Conservation (phyloP, 2,329 filamentous ascomycete genomes). For the Pestalotiopsis fici region DNA sequence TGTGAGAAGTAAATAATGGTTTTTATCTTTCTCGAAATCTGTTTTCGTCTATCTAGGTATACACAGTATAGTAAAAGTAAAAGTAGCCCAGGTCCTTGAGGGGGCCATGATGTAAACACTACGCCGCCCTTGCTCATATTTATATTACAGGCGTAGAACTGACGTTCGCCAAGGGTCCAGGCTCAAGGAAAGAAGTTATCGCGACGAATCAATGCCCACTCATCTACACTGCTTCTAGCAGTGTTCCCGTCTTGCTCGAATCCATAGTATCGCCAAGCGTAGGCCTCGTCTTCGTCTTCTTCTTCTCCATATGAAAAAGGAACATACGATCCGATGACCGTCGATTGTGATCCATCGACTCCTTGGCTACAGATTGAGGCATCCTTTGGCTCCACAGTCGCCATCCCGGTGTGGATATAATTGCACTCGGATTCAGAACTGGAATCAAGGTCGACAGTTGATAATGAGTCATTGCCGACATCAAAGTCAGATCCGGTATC, state of each 20-base stretch:
- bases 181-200: background rate
- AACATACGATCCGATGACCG: background rate
- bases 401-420: background rate
- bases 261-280: background rate
- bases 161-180: background rate
- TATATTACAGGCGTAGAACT: background rate
- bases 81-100: too few species aligned
- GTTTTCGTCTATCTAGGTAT: too few species aligned
- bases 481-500: background rate
- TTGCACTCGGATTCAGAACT: background rate
- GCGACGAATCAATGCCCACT: background rate
- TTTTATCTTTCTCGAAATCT: too few species aligned
- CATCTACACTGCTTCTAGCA: background rate
- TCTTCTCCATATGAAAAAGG: background rate
- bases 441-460: background rate
- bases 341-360: background rate
- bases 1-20: too few species aligned
- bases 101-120: background rate
- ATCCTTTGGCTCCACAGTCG: background rate
- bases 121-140: background rate
- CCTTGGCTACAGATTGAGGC: background rate
- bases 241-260: background rate
- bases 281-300: background rate
- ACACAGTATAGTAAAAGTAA: too few species aligned
- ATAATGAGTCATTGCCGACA: background rate